phyloP scores from a whole-genome alignment of 78 protist genomes.

The Ministeria vibrans region DNA sequence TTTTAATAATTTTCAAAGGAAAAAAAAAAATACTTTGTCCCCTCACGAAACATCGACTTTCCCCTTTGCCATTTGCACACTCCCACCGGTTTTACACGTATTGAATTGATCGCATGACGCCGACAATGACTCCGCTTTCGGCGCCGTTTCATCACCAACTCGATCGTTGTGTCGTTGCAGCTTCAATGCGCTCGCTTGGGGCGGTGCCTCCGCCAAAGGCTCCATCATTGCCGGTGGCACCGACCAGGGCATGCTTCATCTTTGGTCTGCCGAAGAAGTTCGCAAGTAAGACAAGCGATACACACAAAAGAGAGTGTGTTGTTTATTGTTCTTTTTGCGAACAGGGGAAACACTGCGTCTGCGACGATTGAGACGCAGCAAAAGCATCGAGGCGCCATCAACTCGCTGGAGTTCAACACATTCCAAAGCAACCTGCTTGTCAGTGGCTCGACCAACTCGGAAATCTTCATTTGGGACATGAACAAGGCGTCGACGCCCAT shows the following conservation, averaged over 20 bases:
- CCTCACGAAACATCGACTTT: background rate
- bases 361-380: background rate
- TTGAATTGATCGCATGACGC: background rate
- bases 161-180: background rate
- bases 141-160: background rate
- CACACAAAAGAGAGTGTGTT: background rate
- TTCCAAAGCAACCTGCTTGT: slow-evolving; percentile 41
- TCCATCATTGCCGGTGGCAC: slow-evolving; percentile 55
- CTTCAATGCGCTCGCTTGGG: slow-evolving; percentile 52
- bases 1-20: background rate
- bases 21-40: background rate
- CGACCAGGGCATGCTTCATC: slow-evolving; percentile 32
- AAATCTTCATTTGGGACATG: slow-evolving; percentile 40
- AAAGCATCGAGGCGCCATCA: slow-evolving; percentile 39
- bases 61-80: background rate
- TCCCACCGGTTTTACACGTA: background rate
- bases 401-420: slow-evolving; percentile 50
- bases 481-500: background rate
- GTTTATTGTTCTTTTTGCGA: background rate
- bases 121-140: background rate
- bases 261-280: slow-evolving; percentile 29
- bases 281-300: background rate
- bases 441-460: slow-evolving; percentile 47
- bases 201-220: slow-evolving; percentile 12
- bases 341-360: background rate